Evolutionary conservation across 306 rosid genomes (phyloP), one percentile per base, ranked within the genome.

Genomic region (Heteromeles arbutifolia): DNA sequence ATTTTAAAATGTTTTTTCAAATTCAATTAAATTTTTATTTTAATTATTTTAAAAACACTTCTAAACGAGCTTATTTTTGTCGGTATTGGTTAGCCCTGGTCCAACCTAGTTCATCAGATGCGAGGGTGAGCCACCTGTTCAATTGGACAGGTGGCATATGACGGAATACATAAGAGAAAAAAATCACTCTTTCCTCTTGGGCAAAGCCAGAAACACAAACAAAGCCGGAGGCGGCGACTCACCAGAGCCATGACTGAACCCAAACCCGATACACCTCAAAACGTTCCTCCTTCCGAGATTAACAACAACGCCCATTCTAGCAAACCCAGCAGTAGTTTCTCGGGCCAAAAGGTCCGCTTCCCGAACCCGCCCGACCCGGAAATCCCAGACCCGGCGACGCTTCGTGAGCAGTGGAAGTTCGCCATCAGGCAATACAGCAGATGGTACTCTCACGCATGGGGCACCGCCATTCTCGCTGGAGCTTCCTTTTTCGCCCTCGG

Each of bases 361-460:
- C 88, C 69, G 37, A 92, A 92, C 84, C 99, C 96, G 7, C 90
- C 92, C 11, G 99, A 95, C 41, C 26, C 80, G 3, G 37, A 66
- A 73, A 92, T 81, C 65, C 97, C 97, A 0, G 97, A 95, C 80
- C 68, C 92, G 3, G 89, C 86, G 9, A 95, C 97, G n/a, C 96
- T 95, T 37, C 80, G 90, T 54, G 97, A 92, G 79, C 97, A 95
- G 75, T 92, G 97, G 99, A 87, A 76, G 67, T 95, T 41, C 45
- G 97, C 99, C 45, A 84, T 82, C 9, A 85, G 75, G 67, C 90
- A 95, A 77, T 95, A 92, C 84, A 79, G 93, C 59, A 84, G 73
- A 74, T 92, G 97, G 96, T 95, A 95, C 84, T 83, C 96, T 48
- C 96, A 87, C 58, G 99, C 97, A 53, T 95, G 99, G 99, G 97